Evolutionary conservation across 1,284 basidiomycete species (phyloP).

Genomic region (Earliella scabrosa): DNA sequence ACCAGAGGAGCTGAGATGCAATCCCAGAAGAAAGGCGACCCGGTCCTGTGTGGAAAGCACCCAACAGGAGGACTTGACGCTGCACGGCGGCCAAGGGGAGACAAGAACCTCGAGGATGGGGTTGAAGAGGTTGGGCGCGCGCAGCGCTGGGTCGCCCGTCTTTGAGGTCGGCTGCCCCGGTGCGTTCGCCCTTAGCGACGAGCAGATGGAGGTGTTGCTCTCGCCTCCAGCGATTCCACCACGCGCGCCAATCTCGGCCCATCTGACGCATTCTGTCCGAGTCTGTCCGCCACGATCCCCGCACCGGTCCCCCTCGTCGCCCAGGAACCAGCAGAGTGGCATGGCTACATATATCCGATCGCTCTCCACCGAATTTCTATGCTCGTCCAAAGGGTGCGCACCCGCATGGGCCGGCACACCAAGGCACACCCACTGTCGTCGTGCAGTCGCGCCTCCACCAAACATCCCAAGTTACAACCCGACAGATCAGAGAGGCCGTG

Average conservation of each 20-base stretch:
- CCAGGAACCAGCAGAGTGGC: background rate
- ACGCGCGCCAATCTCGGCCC: slow-evolving; percentile 18
- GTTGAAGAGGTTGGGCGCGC: slow-evolving; percentile 16
- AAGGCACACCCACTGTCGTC: too few relatives aligned
- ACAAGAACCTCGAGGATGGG: slow-evolving; percentile 13
- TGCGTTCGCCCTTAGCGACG: slow-evolving; percentile 24
- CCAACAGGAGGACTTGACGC: slow-evolving; percentile 27
- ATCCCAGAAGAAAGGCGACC: slow-evolving; percentile 30
- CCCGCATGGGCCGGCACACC: too few relatives aligned
- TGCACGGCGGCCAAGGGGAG: slow-evolving; percentile 21
- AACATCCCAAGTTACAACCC: too few relatives aligned
- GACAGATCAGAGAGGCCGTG: background rate
- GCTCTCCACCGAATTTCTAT: background rate
- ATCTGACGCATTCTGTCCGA: slow-evolving; percentile 22
- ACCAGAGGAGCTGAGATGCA: slow-evolving; percentile 33
- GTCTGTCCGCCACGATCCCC: too few relatives aligned
- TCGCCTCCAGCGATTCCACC: background rate
- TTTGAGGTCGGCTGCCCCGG: slow-evolving; percentile 10
- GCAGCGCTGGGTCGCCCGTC: background rate
- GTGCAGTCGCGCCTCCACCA: too few relatives aligned
- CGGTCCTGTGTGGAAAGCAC: slow-evolving; percentile 27
- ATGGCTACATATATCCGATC: slow-evolving; percentile 2
- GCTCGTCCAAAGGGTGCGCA: too few relatives aligned
- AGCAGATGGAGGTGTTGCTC: slow-evolving; percentile 18
- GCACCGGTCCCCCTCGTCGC: background rate